These are phyloP conservation scores for Colletotrichum trifolii DNA, from an alignment of 2,329 filamentous ascomycete genomes.

Conservation along the genomic window DNA sequence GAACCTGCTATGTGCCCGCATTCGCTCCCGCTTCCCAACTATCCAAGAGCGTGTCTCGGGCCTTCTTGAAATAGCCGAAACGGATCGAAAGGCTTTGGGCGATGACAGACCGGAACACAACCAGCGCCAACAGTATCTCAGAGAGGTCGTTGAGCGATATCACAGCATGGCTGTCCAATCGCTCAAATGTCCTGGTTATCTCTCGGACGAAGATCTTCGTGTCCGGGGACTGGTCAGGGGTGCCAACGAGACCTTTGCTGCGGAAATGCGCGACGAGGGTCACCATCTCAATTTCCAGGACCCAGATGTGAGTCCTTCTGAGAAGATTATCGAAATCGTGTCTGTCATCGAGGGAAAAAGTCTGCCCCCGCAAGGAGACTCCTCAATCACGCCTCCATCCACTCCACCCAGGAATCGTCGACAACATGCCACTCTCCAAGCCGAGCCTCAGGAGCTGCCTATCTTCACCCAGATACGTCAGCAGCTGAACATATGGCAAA, in stretches of 20 bases:
- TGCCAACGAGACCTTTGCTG: constrained; percentile 42
- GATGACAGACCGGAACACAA: constrained; percentile 40
- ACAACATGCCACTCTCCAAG: background rate
- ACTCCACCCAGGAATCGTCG: constrained; percentile 12
- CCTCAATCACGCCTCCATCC: background rate
- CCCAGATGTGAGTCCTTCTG: background rate
- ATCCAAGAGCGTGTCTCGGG: constrained; percentile 41
- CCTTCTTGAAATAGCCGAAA: constrained; percentile 37
- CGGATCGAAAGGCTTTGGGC: constrained; percentile 39
- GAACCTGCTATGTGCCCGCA: constrained; percentile 47
- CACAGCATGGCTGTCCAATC: constrained; percentile 37
- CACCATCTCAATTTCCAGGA: too few species aligned
- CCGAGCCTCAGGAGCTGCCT: background rate
- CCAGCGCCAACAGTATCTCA: constrained; percentile 43
- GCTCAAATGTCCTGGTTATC: constrained; percentile 41
- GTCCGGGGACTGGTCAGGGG: constrained; percentile 40
- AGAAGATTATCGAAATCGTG: constrained; percentile 31
- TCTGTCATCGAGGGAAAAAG: background rate
- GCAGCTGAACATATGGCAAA: constrained; percentile 43
- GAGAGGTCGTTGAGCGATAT: constrained; percentile 40
- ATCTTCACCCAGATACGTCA: constrained; percentile 40
- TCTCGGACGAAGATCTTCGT: constrained; percentile 37
- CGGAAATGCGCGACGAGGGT: constrained; percentile 39
- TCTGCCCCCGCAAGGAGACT: background rate
- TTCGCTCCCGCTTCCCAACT: constrained; percentile 46